phyloP scores from a whole-genome alignment of 257 asterid genomes.

The Rubia yunnanensis region DNA sequence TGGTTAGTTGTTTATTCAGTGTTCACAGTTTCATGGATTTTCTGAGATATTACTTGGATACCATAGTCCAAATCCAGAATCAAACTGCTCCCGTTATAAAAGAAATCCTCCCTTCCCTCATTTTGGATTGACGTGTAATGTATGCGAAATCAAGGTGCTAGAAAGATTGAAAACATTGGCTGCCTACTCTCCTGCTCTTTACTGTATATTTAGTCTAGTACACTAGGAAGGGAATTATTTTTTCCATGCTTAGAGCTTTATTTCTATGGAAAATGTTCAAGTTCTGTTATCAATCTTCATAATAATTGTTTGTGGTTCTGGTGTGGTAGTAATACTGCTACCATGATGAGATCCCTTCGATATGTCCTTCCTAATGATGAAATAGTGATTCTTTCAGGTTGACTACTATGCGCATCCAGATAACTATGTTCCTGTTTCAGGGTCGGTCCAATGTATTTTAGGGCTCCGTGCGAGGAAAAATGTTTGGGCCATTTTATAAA shows the following conservation, averaged over 20 bases:
- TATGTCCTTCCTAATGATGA: not conserved
- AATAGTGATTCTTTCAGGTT: slow-evolving; percentile 35
- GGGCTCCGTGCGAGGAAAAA: no score
- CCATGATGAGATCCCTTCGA: no score
- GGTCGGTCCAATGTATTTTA: no score
- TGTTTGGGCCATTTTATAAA: no score
- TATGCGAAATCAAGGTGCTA: not conserved
- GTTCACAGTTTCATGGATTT: not conserved
- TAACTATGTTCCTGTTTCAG: slow-evolving; percentile 60
- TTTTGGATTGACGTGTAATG: not conserved
- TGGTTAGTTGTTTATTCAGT: no score
- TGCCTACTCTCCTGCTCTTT: not conserved
- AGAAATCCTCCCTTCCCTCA: not conserved
- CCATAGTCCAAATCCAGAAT: not conserved
- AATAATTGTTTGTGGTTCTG: not conserved
- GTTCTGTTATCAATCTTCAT: not conserved
- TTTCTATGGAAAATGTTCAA: not conserved
- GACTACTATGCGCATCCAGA: slow-evolving; percentile 96
- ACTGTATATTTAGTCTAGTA: not conserved
- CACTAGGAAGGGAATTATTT: not conserved
- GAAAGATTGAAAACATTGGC: not conserved
- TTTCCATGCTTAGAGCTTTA: not conserved
- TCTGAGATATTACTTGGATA: not conserved
- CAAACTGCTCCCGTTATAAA: not conserved
- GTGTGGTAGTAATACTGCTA: not conserved